These are phyloP conservation scores for Nannizziopsis arthrosporioides DNA, from an alignment of 2,329 filamentous ascomycete genomes.

Conservation along the genomic window DNA sequence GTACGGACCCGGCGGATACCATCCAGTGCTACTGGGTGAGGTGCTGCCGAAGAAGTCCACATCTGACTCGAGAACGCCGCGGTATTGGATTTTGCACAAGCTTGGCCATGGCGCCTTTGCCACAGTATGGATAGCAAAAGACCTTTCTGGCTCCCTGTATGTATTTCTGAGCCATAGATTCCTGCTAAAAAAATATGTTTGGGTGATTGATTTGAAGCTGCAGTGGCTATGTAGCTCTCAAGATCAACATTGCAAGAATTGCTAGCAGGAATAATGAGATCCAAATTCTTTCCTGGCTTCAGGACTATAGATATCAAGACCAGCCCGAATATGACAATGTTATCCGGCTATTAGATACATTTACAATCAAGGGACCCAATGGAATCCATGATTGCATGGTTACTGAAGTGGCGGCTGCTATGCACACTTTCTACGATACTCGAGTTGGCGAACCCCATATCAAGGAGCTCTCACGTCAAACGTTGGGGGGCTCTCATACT, in stretches of 20 bases:
- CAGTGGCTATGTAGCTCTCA: slow-evolving; percentile 3
- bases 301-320: neutral
- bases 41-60: neutral
- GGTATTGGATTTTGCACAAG: slow-evolving; percentile 3
- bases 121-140: slow-evolving; percentile 7
- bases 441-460: neutral
- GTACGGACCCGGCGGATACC: slow-evolving; percentile 4
- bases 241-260: slow-evolving; percentile 3
- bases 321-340: neutral
- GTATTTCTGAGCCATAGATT: neutral
- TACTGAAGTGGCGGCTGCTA: neutral
- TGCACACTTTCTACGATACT: neutral
- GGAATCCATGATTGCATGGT: slow-evolving; percentile 5
- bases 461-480: neutral
- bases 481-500: slow-evolving; percentile 11
- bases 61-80: neutral
- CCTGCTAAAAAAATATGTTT: neutral
- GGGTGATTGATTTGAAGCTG: neutral
- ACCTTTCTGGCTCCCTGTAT: slow-evolving; percentile 1
- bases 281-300: neutral
- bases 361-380: slow-evolving; percentile 5
- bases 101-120: slow-evolving; percentile 9
- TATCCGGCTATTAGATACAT: slow-evolving; percentile 1
- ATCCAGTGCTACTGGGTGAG: neutral
- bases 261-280: slow-evolving; percentile 5